phyloP scores from a whole-genome alignment of 306 rosid species.

The Casuarina equisetifolia region DNA sequence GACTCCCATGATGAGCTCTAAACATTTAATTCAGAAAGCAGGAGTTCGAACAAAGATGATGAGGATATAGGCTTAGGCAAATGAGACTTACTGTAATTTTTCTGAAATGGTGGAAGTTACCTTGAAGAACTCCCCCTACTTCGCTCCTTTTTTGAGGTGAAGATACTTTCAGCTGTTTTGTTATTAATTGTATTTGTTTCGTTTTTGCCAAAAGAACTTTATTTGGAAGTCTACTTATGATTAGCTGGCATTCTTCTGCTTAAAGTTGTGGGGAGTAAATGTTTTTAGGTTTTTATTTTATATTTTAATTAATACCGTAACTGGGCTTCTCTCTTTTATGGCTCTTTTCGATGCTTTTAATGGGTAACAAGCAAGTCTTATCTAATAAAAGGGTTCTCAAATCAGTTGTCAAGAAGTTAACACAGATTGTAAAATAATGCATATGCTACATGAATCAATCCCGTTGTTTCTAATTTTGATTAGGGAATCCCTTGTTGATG shows the following conservation, averaged over 20 bases:
- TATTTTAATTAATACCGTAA: too few relatives aligned
- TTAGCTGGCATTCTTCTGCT: not conserved
- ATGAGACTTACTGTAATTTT: constrained; percentile 44
- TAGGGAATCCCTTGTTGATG: not conserved
- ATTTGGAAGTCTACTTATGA: constrained; percentile 1
- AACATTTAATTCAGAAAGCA: constrained; percentile 22
- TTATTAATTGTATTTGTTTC: constrained; percentile 33
- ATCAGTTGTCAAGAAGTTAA: too few relatives aligned
- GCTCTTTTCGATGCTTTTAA: too few relatives aligned
- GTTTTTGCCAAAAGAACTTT: constrained; percentile 9
- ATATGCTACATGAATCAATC: too few relatives aligned
- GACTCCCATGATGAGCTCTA: constrained; percentile 92
- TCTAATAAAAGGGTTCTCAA: too few relatives aligned
- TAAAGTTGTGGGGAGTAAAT: not conserved
- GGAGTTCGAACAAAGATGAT: constrained; percentile 24
- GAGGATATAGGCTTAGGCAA: constrained; percentile 36
- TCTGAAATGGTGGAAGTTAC: constrained; percentile 31
- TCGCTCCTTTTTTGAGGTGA: constrained; percentile 40
- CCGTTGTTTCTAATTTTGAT: too few relatives aligned
- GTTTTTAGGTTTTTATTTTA: not conserved
- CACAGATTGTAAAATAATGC: too few relatives aligned
- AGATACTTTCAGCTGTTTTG: constrained; percentile 29
- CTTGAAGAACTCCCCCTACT: constrained; percentile 35
- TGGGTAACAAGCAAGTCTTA: too few relatives aligned
- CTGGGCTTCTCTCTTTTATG: too few relatives aligned